phyloP scores from a whole-genome alignment of 2,329 filamentous ascomycete species.

The Xylaria sp. region DNA sequence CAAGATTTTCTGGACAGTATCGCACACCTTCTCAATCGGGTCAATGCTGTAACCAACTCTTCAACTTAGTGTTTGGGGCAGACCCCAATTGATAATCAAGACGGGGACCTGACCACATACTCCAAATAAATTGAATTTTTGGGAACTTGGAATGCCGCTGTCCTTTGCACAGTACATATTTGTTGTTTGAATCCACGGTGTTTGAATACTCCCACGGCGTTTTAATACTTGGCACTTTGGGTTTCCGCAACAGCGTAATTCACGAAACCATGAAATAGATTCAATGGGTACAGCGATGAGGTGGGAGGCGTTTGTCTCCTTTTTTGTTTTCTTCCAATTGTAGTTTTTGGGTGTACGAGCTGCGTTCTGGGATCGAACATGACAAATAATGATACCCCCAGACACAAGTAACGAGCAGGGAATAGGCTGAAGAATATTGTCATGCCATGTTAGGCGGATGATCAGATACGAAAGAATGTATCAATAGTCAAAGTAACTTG shows the following conservation, averaged over 20 bases:
- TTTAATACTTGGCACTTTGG: slow-evolving; percentile 12
- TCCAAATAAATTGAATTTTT: slow-evolving; percentile 21
- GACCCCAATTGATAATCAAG: slow-evolving; percentile 3
- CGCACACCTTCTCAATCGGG: slow-evolving; percentile 43
- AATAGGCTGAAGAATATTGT: neutral
- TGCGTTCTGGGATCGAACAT: slow-evolving; percentile 3
- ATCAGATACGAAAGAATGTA: neutral
- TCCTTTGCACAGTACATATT: slow-evolving; percentile 3
- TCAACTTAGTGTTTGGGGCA: slow-evolving; percentile 6
- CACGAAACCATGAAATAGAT: slow-evolving; percentile 1
- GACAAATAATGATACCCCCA: slow-evolving; percentile 37
- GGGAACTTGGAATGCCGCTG: neutral
- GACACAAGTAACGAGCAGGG: slow-evolving; percentile 1
- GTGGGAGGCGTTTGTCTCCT: slow-evolving; percentile 1
- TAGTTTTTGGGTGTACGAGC: neutral
- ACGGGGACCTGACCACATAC: neutral
- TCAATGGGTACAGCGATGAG: slow-evolving; percentile 1
- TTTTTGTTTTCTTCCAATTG: neutral
- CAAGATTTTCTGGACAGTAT: slow-evolving; percentile 47
- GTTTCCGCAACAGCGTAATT: neutral
- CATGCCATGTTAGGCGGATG: neutral
- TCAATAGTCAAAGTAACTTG: neutral
- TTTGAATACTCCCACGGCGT: slow-evolving; percentile 24
- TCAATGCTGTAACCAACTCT: slow-evolving; percentile 37
- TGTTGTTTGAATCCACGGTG: slow-evolving; percentile 25